Evolutionary conservation across 495 filamentous ascomycete species (phyloP).

Genomic region (Extremus antarcticus): DNA sequence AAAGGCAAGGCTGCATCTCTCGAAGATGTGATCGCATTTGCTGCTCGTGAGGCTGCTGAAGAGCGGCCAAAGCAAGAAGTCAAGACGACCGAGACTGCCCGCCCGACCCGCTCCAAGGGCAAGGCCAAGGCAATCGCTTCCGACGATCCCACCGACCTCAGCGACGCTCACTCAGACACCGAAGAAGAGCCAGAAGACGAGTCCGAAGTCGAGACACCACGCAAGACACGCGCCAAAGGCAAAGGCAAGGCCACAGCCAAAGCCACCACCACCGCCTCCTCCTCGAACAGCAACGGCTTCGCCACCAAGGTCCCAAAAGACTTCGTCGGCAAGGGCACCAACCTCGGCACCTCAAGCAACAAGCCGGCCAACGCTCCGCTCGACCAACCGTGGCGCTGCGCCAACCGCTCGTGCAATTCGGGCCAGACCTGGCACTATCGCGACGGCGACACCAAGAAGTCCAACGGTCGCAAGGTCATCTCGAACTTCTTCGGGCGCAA

Average conservation of each 20-base stretch:
- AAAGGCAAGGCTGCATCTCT: too few relatives aligned
- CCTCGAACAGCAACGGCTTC: not conserved
- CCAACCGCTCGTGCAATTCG: constrained; percentile 10
- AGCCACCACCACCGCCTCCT: not conserved
- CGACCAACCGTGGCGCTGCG: constrained; percentile 11
- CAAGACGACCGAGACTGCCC: too few relatives aligned
- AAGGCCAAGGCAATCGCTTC: too few relatives aligned
- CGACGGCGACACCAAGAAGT: not conserved
- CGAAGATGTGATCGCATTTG: too few relatives aligned
- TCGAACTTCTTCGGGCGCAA: constrained; percentile 86
- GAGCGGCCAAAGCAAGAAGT: too few relatives aligned
- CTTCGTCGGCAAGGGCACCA: constrained; percentile 4
- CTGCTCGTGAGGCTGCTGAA: too few relatives aligned
- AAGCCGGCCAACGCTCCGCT: constrained; percentile 1
- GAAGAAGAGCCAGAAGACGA: not conserved
- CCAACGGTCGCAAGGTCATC: constrained; percentile 52
- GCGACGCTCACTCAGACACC: not conserved
- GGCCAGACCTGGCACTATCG: constrained; percentile 11
- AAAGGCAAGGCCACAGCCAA: not conserved
- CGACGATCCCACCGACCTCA: not conserved
- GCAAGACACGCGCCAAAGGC: not conserved
- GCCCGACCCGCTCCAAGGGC: too few relatives aligned
- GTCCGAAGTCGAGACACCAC: not conserved
- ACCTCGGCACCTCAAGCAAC: constrained; percentile 2
- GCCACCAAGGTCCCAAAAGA: not conserved